Conservation (phyloP, 2,329 filamentous ascomycete genomes). For the Calonectria multiphialidica region DNA sequence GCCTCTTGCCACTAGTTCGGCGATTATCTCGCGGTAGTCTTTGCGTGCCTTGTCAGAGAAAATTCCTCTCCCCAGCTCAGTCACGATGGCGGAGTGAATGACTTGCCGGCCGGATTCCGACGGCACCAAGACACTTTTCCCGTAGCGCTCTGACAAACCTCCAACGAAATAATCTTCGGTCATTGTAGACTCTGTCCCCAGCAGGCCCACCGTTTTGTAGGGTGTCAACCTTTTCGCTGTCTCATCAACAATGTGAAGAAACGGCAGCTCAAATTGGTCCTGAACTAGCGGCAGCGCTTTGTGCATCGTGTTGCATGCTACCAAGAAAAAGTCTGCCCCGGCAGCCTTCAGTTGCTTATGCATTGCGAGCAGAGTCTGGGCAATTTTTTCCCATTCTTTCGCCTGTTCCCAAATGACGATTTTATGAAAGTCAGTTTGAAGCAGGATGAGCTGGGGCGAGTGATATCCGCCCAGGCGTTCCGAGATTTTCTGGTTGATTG, state of each 20-base stretch:
- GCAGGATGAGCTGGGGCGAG: background rate
- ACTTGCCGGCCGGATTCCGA: background rate
- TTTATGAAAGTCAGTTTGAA: background rate
- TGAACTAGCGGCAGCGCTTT: background rate
- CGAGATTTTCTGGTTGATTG: background rate
- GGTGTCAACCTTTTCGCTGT: background rate
- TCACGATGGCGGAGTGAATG: background rate
- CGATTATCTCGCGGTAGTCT: background rate
- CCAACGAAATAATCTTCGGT: background rate
- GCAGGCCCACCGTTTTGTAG: background rate
- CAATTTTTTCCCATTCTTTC: background rate
- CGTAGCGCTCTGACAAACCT: background rate
- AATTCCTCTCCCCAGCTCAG: background rate
- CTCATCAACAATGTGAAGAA: background rate
- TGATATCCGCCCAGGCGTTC: background rate
- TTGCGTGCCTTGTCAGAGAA: background rate
- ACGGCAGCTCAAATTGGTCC: background rate
- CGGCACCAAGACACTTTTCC: background rate
- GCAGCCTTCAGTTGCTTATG: background rate
- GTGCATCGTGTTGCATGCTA: constrained; percentile 4
- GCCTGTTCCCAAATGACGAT: background rate
- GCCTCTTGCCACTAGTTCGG: background rate
- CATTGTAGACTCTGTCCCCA: background rate
- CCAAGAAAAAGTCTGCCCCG: background rate
- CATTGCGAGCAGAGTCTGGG: background rate